Conservation (phyloP, 257 asterid species). For the Nicotiana sylvestris region DNA sequence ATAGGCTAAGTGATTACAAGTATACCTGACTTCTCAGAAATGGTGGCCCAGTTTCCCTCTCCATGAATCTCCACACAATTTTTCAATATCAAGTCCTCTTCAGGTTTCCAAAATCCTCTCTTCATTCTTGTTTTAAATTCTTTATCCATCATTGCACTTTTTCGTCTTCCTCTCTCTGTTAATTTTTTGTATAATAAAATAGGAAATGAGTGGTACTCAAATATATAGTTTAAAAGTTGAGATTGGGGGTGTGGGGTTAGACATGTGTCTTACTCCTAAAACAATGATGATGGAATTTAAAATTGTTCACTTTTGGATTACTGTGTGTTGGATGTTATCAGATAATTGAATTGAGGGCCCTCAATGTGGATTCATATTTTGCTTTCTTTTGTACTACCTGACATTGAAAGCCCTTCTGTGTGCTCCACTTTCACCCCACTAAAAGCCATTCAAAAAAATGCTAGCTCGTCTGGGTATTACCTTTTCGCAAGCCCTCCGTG, state of each 20-base stretch:
- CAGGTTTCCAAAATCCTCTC: slow-evolving; percentile 68
- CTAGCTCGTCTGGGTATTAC: not conserved
- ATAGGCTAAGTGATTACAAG: not conserved
- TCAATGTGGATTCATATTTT: not conserved
- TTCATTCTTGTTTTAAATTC: slow-evolving; percentile 31
- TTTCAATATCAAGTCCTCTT: slow-evolving; percentile 51
- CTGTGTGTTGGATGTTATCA: not conserved
- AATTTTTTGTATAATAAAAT: not conserved
- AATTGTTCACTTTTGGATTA: slow-evolving; percentile 12
- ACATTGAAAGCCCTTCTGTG: not conserved
- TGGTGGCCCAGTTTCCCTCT: slow-evolving; percentile 55
- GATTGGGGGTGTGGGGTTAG: not conserved
- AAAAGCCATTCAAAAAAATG: slow-evolving; percentile 4
- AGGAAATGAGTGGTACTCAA: not conserved
- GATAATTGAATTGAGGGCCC: slow-evolving; percentile 3
- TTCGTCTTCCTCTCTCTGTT: not conserved
- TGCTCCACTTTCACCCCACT: slow-evolving; percentile 14
- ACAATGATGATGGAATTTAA: slow-evolving; percentile 11
- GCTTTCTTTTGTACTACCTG: slow-evolving; percentile 10
- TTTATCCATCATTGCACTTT: slow-evolving; percentile 28
- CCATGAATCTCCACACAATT: slow-evolving; percentile 52
- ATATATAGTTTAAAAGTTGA: not conserved
- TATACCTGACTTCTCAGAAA: slow-evolving; percentile 48
- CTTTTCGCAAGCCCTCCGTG: not conserved
- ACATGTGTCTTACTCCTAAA: not conserved